Evolutionary conservation across 73 alveolate species (phyloP), one percentile per base, ranked within the genome.

Genomic region (Paramecium sonneborni): DNA sequence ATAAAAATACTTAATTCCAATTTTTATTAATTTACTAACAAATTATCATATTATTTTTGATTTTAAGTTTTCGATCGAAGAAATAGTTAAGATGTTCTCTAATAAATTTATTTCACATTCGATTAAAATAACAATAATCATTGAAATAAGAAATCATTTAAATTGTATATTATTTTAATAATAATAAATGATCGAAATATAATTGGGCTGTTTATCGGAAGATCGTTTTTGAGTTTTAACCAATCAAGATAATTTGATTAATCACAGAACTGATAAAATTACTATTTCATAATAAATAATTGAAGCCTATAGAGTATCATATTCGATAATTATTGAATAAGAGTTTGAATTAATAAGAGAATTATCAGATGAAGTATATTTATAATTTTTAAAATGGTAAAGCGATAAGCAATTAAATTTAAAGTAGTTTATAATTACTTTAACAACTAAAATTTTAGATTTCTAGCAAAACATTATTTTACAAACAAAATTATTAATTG

Each of bases 271-370:
- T 62, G 46, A 62, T 62, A 62, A 24, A 7, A 12, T 62, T 0
- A 44, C 24, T 26, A 62, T 46, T 2, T 62, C 84, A 62, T 62
- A 62, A 62, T 32, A 10, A 15, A 62, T 62, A 1, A 30, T 62
- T 62, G 84, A 62, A 62, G 84, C 84, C 9, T 62, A 2, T 30
- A 30, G 24, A 62, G 84, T 62, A 62, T 62, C 46, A 62, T 62
- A 26, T 30, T 26, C 26, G 5, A 26, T 30, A 12, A 62, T 62
- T 62, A 62, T 52, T 52, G 84, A 62, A 26, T 62, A 62, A 62
- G 44, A 62, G 44, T 12, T 5, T 3, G 24, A 30, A 3, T 1
- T 62, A 12, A 7, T 62, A 30, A 6, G 7, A 62, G 84, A 62
- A 62, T 62, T 62, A 26, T 9, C 39, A 2, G 84, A 62, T 62